Evolutionary conservation across 768 basidiomycete genomes (phyloP), one percentile per base, ranked within the genome.

Genomic region (Sutorius australiensis): DNA sequence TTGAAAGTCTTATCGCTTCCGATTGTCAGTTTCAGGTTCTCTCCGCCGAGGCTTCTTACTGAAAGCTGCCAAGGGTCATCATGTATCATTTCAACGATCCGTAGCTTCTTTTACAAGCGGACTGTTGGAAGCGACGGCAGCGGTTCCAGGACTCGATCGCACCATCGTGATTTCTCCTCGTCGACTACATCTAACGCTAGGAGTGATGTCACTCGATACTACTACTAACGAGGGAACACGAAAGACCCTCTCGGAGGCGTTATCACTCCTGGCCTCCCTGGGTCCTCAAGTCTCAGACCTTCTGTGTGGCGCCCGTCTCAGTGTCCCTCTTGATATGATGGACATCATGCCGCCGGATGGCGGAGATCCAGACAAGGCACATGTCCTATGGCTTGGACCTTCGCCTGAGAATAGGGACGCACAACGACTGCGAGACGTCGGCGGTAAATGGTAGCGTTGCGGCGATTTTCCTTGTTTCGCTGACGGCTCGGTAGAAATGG

Each of bases 151-250:
- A 0, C 71, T 91, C 5, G 84, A 91, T 66, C 61, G 60, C 9
- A 74, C 78, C 3, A 80, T 90, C 58, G 66, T 86, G 48, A 76
- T 89, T 50, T 73, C 73, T 8, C 68, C 76, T 0, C 74, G 77
- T 10, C 67, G 87, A n/a, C 68, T 89, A 39, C 88, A 91, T 66
- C 68, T 90, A 51, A 90, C 88, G 0, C 70, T 91, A 2, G 88
- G 87, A 1, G 86, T 89, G 1, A 86, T 91, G 84, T 69, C 78
- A 0, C 80, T 89, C 32, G 65, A 68, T 24, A 24, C 24, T 24
- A 24, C 24, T 24, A 24, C 24, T 24, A 24, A 24, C 24, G 24
- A 24, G 24, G 24, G 24, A 24, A 24, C 60, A 21, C 40, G 40
- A 3, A 65, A 49, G 45, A 78, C 78, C 0, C 60, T 80, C 8